A percentile compares a stretch with the other conserved stretches of the same genome.
phyloP scores from a whole-genome alignment of 805 yeast genomes.

The Saturnispora quitensis region DNA sequence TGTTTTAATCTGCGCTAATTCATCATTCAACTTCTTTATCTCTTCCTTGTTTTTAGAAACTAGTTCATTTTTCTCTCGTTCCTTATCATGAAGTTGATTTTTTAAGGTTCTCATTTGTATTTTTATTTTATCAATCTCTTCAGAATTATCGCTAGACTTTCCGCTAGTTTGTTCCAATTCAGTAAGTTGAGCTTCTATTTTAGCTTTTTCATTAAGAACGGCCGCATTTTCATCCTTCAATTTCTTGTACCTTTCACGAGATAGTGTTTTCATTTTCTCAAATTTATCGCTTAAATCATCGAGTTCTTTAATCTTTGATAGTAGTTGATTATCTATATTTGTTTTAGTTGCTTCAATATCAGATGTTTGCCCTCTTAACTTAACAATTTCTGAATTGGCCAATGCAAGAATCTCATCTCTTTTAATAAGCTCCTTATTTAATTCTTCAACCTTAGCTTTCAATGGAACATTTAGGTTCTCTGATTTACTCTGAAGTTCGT shows the following conservation, averaged over 20 bases:
- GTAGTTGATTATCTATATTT: background rate
- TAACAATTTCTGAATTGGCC: slow-evolving; percentile 44
- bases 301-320: slow-evolving; percentile 8
- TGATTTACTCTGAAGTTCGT: slow-evolving; percentile 14
- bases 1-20: slow-evolving; percentile 1
- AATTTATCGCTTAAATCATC: slow-evolving; percentile 17
- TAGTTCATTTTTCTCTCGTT: slow-evolving; percentile 4
- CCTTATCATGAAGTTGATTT: slow-evolving; percentile 12
- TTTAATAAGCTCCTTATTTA: slow-evolving; percentile 30
- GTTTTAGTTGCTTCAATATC: slow-evolving; percentile 32
- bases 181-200: slow-evolving; percentile 16
- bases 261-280: slow-evolving; percentile 25
- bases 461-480: slow-evolving; percentile 11
- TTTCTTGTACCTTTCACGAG: slow-evolving; percentile 25
- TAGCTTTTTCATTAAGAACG: slow-evolving; percentile 8
- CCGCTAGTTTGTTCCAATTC: slow-evolving; percentile 12
- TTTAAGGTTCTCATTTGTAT: slow-evolving; percentile 13
- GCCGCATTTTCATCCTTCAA: slow-evolving; percentile 19
- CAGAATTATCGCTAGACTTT: slow-evolving; percentile 4
- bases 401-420: slow-evolving; percentile 41
- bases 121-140: slow-evolving; percentile 15
- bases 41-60: slow-evolving; percentile 3
- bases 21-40: background rate
- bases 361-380: slow-evolving; percentile 41
- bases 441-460: slow-evolving; percentile 11